phyloP scores from a whole-genome alignment of 2,329 filamentous ascomycete species.

The Lachnellula cervina region DNA sequence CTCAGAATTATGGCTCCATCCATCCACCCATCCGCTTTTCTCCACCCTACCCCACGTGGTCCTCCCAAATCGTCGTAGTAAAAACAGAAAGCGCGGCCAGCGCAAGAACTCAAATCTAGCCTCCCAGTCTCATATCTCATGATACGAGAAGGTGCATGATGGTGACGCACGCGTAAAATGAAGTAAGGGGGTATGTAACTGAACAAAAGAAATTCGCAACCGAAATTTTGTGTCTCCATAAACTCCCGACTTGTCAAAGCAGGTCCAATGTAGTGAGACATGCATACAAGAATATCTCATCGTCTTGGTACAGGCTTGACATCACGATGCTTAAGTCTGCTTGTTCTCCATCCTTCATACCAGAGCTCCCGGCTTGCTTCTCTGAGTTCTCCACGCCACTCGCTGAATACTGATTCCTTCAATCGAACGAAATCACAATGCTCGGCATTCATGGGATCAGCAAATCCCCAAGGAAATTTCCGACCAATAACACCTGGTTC shows the following conservation, averaged over 20 bases:
- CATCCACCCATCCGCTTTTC: too few relatives aligned
- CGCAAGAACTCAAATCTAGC: conserved; percentile 4
- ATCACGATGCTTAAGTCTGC: conserved; percentile 42
- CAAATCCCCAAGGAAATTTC: conserved; percentile 94
- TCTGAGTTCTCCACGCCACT: conserved; percentile 88
- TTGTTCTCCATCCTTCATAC: conserved; percentile 94
- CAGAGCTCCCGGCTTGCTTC: conserved; percentile 87
- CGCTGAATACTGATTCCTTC: conserved; percentile 86
- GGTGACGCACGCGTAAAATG: not conserved
- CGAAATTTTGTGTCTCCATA: conserved; percentile 4
- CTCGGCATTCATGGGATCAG: conserved; percentile 82
- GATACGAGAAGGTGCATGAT: not conserved
- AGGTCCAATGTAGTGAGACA: conserved; percentile 13
- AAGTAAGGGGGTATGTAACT: conserved; percentile 10
- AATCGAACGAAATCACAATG: conserved; percentile 93
- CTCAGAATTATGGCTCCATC: not conserved
- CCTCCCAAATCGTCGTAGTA: not conserved
- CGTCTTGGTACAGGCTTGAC: conserved; percentile 19
- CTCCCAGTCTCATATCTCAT: not conserved
- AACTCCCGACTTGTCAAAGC: not conserved
- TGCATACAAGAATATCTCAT: conserved; percentile 18
- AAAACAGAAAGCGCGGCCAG: conserved; percentile 4
- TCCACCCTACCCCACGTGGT: not conserved
- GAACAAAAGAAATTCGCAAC: conserved; percentile 3
- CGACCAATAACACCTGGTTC: conserved; percentile 75